Base-by-base conservation (phyloP, 495 filamentous ascomycete species). In the Aspergillus saccharolyticus region DNA sequence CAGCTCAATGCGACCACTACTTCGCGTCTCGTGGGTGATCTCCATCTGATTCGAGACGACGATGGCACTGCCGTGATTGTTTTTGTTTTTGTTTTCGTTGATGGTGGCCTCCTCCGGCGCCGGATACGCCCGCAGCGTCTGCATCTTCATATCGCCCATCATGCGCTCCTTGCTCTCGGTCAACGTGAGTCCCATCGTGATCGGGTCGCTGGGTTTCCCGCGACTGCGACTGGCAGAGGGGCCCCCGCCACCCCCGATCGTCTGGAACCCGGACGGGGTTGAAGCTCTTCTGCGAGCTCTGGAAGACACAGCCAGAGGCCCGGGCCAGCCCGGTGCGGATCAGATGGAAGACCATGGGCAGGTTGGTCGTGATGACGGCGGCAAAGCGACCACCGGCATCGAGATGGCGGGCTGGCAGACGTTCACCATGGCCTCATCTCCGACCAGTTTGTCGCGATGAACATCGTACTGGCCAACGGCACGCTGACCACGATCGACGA, bases 291-390 rank as follows among this genome's bases (percentile, higher is more conserved):
- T 70, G 69, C 0, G 68, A 67, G 7, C 69, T 70, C 21, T 66
- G 52, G 42, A 78, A 54, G 16, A 21, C 48, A 44, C 63, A 63
- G 53, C 69, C 68, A 24, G 79, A 55, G 0, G 72, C n/a, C 0
- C 70, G 70, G 6, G 50, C 60, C 16, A 82, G 64, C 75, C 75
- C 80, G 8, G 56, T 53, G 51, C 74, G 70, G 57, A 80, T 42
- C 4, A 81, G 67, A 33, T 78, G 78, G 70, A 80, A 81, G 14
- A 82, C 61, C 75, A 81, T 79, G 4, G 78, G 80, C 0, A 82
- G 69, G 60, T 81, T 81, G 44, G 75, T 79, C 0, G 74, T 80
- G 17, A 80, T 59, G 6, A 80, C 75, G 14, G 78, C 72, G 44
- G 79, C 78, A 52, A 82, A 80, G 67, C 74, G 28, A 80, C 68